Percentiles rank a stretch among this genome's conserved stretches.
Conservation (phyloP, 2,329 filamentous ascomycete genomes). For the Xylariaceae sp. region DNA sequence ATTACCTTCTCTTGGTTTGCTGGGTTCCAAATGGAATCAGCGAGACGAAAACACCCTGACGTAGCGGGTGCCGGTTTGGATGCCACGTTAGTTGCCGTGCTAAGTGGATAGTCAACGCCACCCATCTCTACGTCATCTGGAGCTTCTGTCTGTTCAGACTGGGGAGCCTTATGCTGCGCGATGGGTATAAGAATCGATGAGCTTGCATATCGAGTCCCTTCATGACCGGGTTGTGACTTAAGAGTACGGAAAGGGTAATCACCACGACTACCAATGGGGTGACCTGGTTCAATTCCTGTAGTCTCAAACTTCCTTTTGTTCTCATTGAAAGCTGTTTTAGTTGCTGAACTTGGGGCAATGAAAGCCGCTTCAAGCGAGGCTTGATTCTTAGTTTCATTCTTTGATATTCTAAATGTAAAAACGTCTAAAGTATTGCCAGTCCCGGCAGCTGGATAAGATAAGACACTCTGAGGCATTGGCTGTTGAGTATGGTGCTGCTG, state of each 20-base stretch:
- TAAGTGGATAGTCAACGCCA: neutral
- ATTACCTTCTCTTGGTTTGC: conserved; percentile 8
- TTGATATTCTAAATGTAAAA: neutral
- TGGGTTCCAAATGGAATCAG: conserved; percentile 23
- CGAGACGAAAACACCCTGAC: conserved; percentile 6
- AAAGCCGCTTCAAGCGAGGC: neutral
- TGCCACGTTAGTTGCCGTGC: too few relatives aligned
- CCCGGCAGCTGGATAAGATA: neutral
- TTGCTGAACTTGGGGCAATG: too few relatives aligned
- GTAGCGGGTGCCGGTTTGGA: neutral
- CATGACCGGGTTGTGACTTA: too few relatives aligned
- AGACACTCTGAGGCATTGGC: too few relatives aligned
- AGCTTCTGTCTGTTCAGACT: neutral
- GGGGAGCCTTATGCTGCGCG: neutral
- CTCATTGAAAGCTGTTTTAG: too few relatives aligned
- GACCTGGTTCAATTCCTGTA: too few relatives aligned
- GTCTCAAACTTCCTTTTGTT: too few relatives aligned
- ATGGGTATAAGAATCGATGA: neutral
- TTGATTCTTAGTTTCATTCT: neutral
- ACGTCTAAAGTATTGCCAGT: too few relatives aligned
- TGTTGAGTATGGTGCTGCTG: neutral
- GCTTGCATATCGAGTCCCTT: too few relatives aligned
- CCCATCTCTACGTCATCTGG: conserved; percentile 13
- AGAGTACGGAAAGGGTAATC: too few relatives aligned
- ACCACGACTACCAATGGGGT: too few relatives aligned